Evolutionary conservation across 2,329 filamentous ascomycete genomes (phyloP), one percentile per base, ranked within the genome.

Genomic region (Sphaerulina populicola): DNA sequence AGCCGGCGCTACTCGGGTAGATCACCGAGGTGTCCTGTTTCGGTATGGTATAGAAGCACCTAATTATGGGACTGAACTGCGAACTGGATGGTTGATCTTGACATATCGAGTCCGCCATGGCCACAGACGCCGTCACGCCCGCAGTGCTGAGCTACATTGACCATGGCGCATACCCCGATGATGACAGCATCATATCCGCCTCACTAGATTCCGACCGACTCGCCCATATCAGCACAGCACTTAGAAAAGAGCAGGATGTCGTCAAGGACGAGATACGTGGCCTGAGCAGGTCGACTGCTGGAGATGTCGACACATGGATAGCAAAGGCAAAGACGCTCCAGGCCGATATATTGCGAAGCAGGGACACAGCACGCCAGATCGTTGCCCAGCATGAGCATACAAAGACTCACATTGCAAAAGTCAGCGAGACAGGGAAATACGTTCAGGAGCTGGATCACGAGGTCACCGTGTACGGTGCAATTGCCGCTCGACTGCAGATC

Each of bases 281-380:
- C 18, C 80, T 93, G 55, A 94, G 90, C 68, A 79, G 82, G 64
- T 82, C 88, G 58, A 85, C 82, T 14, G 85, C 83, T 51, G 79
- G 83, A 36, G 85, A 94, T 62, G 85, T 95, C 45, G 85, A 88
- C 64, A 79, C 83, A 46, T 97, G 91, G 91, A 86, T 94, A 51
- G 72, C 77, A 46, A 88, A 93, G 67, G 88, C 90, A 43, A 88
- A 88, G 68, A 81, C 83, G 47, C 78, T 96, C 6, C 88, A 94
- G 67, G 79, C 83, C 55, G 91, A 96, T 64, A 91, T 96, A 58
- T 81, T 87, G 62, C 79, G 81, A 42, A 91, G 88, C 21, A 84
- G 88, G 62, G 77, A 80, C 12, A 82, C 89, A 33, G 89, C 91
- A 18, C 83, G 83, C 62, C 82, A 89, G 52, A 94, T 97, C 52